phyloP scores from a whole-genome alignment of 495 filamentous ascomycete genomes.

The Aspergillus ostianus region DNA sequence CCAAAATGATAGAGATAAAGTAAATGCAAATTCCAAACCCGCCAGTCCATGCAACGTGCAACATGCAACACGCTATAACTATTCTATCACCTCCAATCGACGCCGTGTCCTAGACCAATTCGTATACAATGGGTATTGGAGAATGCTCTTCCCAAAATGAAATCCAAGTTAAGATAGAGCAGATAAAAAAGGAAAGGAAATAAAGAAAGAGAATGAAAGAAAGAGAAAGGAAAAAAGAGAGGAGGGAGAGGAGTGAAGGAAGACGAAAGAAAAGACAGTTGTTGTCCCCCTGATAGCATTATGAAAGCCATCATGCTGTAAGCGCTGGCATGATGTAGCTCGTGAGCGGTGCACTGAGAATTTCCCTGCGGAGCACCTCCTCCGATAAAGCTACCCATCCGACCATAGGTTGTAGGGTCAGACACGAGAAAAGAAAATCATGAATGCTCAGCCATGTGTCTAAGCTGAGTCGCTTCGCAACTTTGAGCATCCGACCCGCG shows the following conservation, averaged over 20 bases:
- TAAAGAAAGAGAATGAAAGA: no score
- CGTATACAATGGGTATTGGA: not conserved
- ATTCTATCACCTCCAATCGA: not conserved
- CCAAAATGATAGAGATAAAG: not conserved
- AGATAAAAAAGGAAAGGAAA: no score
- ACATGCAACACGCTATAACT: not conserved
- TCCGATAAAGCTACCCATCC: slow-evolving; percentile 31
- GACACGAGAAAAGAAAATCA: slow-evolving; percentile 34
- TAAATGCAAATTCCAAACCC: not conserved
- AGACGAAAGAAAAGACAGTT: no score
- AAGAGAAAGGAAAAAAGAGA: slow-evolving; percentile 2
- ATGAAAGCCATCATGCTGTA: slow-evolving; percentile 9
- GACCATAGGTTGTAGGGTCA: slow-evolving; percentile 28
- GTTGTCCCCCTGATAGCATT: not conserved
- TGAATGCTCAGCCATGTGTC: slow-evolving; percentile 33
- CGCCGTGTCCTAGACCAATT: not conserved
- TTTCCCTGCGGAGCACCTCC: slow-evolving; percentile 31
- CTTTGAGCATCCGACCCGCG: slow-evolving; percentile 41
- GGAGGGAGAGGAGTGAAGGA: not conserved
- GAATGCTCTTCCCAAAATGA: not conserved
- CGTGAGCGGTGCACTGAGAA: slow-evolving; percentile 36
- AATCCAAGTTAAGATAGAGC: not conserved
- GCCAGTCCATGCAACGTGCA: not conserved
- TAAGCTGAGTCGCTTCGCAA: slow-evolving; percentile 37
- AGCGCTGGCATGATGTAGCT: slow-evolving; percentile 37